phyloP scores from a whole-genome alignment of 2,329 filamentous ascomycete genomes.

The Aspergillus sclerotialis region DNA sequence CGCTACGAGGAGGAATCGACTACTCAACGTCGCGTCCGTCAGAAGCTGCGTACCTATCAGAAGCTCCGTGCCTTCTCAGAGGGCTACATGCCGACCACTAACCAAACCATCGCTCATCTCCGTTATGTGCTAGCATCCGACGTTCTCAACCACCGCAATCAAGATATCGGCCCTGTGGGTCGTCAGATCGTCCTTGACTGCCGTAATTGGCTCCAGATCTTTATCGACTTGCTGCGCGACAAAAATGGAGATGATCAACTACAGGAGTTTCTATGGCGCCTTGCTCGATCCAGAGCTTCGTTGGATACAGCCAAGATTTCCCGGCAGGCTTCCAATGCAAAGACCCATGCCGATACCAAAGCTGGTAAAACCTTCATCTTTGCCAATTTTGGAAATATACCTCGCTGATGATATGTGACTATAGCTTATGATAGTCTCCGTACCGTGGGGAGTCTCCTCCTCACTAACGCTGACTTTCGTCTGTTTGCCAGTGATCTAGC shows the following conservation, averaged over 20 bases:
- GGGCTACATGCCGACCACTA: conserved; percentile 88
- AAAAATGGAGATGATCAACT: conserved; percentile 83
- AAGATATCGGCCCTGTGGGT: conserved; percentile 71
- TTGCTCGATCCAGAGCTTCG: conserved; percentile 64
- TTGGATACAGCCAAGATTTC: conserved; percentile 61
- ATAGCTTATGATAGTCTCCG: conserved; percentile 72
- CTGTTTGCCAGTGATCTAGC: conserved; percentile 75
- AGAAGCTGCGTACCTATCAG: conserved; percentile 90
- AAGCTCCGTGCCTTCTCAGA: conserved; percentile 75
- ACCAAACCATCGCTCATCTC: conserved; percentile 73
- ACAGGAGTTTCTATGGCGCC: conserved; percentile 85
- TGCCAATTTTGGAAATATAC: conserved; percentile 14
- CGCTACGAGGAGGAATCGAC: conserved; percentile 68
- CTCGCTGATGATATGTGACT: conserved; percentile 9
- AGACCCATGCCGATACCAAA: conserved; percentile 62
- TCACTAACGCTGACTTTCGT: conserved; percentile 87
- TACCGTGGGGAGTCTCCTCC: conserved; percentile 74
- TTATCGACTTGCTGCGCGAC: conserved; percentile 72
- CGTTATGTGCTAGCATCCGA: conserved; percentile 72
- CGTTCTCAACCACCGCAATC: conserved; percentile 66
- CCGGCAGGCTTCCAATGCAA: conserved; percentile 54
- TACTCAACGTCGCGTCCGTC: conserved; percentile 69
- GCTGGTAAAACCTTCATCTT: conserved; percentile 46
- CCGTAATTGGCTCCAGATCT: conserved; percentile 67
- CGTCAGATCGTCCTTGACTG: conserved; percentile 63